Evolutionary conservation across 2,329 filamentous ascomycete genomes (phyloP).

Genomic region (Ceratocystis huliohia): DNA sequence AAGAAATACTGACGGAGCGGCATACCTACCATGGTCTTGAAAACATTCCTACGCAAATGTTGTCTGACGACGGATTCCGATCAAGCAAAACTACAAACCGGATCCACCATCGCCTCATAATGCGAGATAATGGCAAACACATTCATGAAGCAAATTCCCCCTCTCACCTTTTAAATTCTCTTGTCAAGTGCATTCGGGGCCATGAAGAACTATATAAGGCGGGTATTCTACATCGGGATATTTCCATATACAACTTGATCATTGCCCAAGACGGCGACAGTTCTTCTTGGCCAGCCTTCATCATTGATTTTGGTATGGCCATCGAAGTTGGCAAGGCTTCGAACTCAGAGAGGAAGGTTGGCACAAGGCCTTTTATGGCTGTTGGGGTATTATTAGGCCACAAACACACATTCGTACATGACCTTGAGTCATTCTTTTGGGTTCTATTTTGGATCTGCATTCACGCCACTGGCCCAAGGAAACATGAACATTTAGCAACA

Average conservation of each 20-base stretch:
- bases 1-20: background rate
- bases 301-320: background rate
- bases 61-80: background rate
- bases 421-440: conserved; percentile 15
- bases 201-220: background rate
- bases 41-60: too few relatives aligned
- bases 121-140: background rate
- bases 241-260: background rate
- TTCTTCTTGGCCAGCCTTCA: background rate
- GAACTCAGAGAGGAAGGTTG: background rate
- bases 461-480: background rate
- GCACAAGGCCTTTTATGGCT: conserved; percentile 3
- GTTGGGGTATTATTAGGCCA: background rate
- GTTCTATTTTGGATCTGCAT: conserved; percentile 1
- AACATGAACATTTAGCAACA: background rate
- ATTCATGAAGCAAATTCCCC: background rate
- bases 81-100: background rate
- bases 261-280: background rate
- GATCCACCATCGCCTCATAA: background rate
- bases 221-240: conserved; percentile 1
- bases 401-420: background rate
- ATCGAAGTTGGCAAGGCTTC: background rate
- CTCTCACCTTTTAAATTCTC: background rate
- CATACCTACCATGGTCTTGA: background rate
- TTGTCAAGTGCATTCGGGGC: background rate